Evolutionary conservation across 495 filamentous ascomycete genomes (phyloP), one percentile per base, ranked within the genome.

Genomic region (Rhypophila decipiens): DNA sequence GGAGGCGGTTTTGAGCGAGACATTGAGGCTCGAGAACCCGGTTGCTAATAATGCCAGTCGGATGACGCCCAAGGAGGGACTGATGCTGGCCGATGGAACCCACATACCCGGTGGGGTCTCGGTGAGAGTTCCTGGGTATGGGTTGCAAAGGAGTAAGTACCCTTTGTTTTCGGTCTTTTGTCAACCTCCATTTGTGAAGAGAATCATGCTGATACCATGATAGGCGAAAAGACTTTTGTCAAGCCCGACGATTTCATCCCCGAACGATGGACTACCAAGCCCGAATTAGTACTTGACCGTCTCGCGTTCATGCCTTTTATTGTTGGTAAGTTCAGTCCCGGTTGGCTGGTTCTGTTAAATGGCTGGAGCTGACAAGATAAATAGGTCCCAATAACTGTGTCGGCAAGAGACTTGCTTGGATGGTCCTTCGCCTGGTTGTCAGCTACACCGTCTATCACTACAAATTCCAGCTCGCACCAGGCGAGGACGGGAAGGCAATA

Each of bases 291-390:
- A 24, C 63, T 55, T 2, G 59, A 77, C 38, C 69, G 63, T 46
- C 53, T 52, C 3, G 77, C 71, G 1, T 83, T 76, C 42, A 52
- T 63, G 2, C 80, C 80, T 0, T 84, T 82, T 51, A 65, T 63
- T 3, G 17, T 53, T 7, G 72, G 71, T 21, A 55, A 4, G 47
- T 46, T 13, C 13, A n/a, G n/a, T n/a, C n/a, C n/a, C n/a, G n/a
- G n/a, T n/a, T n/a, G n/a, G n/a, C n/a, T n/a, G n/a, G n/a, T n/a
- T n/a, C n/a, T n/a, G n/a, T n/a, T n/a, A n/a, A n/a, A n/a, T n/a
- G n/a, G n/a, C n/a, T n/a, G n/a, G n/a, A n/a, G n/a, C n/a, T n/a
- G n/a, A 4, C 5, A 39, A 4, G 37, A 20, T 12, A 39, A 12
- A 20, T 52, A 56, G 63, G 63, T 1, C 53, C 59, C 1, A 47